A percentile compares a stretch with the other conserved stretches of the same genome.
Conservation (phyloP, 2,329 filamentous ascomycete species). For the Elsinoe arachidis region DNA sequence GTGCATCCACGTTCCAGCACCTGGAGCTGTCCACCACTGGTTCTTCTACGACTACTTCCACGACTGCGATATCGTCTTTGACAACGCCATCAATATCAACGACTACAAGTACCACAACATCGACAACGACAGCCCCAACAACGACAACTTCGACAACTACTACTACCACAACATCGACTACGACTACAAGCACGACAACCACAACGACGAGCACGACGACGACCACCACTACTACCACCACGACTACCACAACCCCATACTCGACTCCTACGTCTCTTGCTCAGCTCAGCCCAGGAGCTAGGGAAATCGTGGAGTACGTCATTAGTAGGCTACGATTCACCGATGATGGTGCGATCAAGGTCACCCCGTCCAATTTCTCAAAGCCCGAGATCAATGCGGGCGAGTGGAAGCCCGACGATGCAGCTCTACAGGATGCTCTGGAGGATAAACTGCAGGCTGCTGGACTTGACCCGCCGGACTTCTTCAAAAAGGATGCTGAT, state of each 20-base stretch:
- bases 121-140: conserved; percentile 30
- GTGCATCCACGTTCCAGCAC: background rate
- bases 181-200: conserved; percentile 30
- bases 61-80: background rate
- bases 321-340: background rate
- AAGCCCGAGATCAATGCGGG: background rate
- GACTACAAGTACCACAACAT: background rate
- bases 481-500: background rate
- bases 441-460: background rate
- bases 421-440: background rate
- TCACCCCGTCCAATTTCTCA: background rate
- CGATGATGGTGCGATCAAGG: background rate
- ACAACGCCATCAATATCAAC: background rate
- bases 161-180: background rate
- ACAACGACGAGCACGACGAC: conserved; percentile 33
- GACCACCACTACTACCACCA: conserved; percentile 39
- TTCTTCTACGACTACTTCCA: background rate
- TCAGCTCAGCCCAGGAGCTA: background rate
- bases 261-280: conserved; percentile 26
- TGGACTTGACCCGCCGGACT: background rate
- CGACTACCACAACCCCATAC: conserved; percentile 28
- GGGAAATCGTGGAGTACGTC: background rate
- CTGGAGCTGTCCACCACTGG: background rate
- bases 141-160: conserved; percentile 24
- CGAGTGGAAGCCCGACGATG: background rate